phyloP scores from a whole-genome alignment of 345 rosid species.

The Syzygium aqueum region DNA sequence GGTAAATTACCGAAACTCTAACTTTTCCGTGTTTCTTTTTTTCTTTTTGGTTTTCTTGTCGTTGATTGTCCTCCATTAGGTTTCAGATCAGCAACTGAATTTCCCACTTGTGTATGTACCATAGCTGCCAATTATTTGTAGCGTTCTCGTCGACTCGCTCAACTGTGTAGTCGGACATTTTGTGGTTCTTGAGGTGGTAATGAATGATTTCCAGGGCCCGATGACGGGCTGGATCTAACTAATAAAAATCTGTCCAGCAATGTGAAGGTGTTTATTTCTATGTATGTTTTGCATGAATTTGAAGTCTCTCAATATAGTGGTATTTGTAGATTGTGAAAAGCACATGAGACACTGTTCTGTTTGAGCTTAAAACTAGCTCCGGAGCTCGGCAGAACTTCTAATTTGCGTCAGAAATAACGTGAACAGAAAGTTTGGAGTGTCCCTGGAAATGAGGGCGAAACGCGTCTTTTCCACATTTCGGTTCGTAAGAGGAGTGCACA shows the following conservation, averaged over 20 bases:
- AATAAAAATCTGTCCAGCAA: background rate
- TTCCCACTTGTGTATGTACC: background rate
- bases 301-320: background rate
- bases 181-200: background rate
- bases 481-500: background rate
- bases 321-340: background rate
- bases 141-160: background rate
- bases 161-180: background rate
- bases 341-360: background rate
- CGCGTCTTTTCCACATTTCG: background rate
- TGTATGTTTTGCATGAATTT: background rate
- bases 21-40: background rate
- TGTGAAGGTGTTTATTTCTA: background rate
- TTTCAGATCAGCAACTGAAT: background rate
- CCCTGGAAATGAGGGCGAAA: background rate
- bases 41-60: background rate
- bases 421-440: background rate
- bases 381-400: background rate
- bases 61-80: background rate
- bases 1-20: background rate
- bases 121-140: slow-evolving; percentile 2
- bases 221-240: background rate
- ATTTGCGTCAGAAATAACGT: background rate
- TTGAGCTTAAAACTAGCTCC: background rate
- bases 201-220: background rate